Evolutionary conservation across 495 filamentous ascomycete genomes (phyloP).

Genomic region (Bathelium albidoporum): DNA sequence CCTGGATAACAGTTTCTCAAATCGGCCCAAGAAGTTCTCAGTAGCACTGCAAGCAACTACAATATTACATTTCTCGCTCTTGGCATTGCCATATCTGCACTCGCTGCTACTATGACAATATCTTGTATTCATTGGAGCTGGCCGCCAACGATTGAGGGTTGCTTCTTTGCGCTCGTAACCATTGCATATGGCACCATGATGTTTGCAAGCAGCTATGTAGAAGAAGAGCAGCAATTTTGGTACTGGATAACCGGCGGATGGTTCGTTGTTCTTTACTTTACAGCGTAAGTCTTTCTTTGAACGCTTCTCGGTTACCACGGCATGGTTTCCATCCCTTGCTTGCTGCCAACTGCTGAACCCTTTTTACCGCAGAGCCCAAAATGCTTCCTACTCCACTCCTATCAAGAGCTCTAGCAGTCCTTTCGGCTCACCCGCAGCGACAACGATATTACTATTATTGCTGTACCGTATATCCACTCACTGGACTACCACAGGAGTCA

Average conservation of each 20-base stretch:
- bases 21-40: conserved; percentile 64
- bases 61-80: conserved; percentile 49
- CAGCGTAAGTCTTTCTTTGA: background rate
- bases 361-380: background rate
- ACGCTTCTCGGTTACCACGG: background rate
- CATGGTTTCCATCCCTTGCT: background rate
- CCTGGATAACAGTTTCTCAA: conserved; percentile 45
- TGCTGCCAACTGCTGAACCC: background rate
- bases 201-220: conserved; percentile 95
- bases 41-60: conserved; percentile 85
- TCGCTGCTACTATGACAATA: conserved; percentile 26
- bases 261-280: conserved; percentile 37
- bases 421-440: background rate
- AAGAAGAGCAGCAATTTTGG: conserved; percentile 98
- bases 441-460: conserved; percentile 31
- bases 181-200: conserved; percentile 72
- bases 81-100: conserved; percentile 41
- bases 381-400: background rate
- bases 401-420: background rate
- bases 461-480: conserved; percentile 50
- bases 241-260: conserved; percentile 81
- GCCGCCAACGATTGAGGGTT: conserved; percentile 14
- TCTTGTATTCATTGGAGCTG: conserved; percentile 2
- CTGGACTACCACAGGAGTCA: conserved; percentile 97
- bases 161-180: conserved; percentile 34